phyloP scores from a whole-genome alignment of 169 alveolate genomes.

The Eimeria falciformis region DNA sequence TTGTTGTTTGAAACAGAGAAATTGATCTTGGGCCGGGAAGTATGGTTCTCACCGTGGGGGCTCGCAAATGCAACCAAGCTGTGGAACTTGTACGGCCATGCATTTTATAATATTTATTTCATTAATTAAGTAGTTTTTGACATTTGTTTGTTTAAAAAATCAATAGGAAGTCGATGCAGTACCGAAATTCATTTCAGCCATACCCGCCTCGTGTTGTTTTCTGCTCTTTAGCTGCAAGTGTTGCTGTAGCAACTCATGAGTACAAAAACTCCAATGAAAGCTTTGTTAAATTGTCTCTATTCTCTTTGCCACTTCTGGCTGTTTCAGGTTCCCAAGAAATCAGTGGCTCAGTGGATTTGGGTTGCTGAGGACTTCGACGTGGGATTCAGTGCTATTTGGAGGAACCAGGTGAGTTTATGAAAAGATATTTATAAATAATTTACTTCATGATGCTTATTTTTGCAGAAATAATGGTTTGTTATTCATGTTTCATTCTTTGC shows the following conservation, averaged over 20 bases:
- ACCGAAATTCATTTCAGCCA: too few species aligned
- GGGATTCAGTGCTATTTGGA: constrained; percentile 72
- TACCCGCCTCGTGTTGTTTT: too few species aligned
- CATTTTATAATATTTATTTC: too few species aligned
- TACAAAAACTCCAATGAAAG: too few species aligned
- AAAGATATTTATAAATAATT: background rate
- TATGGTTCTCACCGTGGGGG: constrained; percentile 44
- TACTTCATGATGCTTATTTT: too few species aligned
- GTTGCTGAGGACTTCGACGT: constrained; percentile 66
- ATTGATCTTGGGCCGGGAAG: constrained; percentile 70
- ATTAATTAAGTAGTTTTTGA: too few species aligned
- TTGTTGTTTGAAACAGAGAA: constrained; percentile 1
- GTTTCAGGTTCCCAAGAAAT: constrained; percentile 42
- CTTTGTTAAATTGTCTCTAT: too few species aligned
- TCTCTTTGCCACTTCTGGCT: background rate
- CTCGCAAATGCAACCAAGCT: constrained; percentile 65
- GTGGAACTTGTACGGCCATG: constrained; percentile 27
- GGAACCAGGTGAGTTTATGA: constrained; percentile 25
- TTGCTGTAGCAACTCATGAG: too few species aligned
- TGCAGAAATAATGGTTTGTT: too few species aligned
- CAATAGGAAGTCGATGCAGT: too few species aligned
- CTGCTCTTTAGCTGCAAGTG: too few species aligned
- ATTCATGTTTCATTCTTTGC: background rate
- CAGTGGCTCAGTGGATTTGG: constrained; percentile 63
- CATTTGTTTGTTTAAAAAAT: too few species aligned